phyloP scores from a whole-genome alignment of 1,139 yeast species.

The Diutina scorzettiae region DNA sequence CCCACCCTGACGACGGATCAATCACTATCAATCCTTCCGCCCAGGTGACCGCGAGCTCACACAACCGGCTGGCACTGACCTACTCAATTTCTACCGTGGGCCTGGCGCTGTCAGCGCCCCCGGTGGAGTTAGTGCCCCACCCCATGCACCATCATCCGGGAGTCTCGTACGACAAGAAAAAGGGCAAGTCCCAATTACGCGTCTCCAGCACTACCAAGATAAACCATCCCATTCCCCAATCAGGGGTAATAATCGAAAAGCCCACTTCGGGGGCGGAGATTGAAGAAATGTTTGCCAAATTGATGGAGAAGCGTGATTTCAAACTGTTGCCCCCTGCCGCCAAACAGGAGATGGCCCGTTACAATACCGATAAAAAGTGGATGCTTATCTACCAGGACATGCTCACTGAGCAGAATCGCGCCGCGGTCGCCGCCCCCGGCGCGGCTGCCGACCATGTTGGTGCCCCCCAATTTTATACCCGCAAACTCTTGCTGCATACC shows the following conservation, averaged over 20 bases:
- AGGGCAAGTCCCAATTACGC: background rate
- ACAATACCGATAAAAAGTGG: conserved; percentile 78
- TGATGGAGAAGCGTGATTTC: conserved; percentile 77
- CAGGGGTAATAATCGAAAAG: background rate
- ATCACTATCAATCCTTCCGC: background rate
- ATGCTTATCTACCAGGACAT: conserved; percentile 83
- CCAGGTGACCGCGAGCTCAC: background rate
- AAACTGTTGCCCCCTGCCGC: conserved; percentile 70
- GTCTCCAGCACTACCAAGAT: background rate
- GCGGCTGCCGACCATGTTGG: conserved; percentile 29
- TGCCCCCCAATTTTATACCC: conserved; percentile 71
- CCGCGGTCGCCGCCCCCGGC: conserved; percentile 12
- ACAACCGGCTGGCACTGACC: conserved; percentile 3
- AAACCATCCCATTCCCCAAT: background rate
- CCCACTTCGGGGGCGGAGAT: conserved; percentile 25
- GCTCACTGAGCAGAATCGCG: conserved; percentile 56
- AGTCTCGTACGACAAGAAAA: background rate
- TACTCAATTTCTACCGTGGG: background rate
- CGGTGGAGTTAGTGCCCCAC: background rate
- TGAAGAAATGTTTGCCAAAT: conserved; percentile 52
- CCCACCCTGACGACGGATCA: background rate
- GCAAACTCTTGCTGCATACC: conserved; percentile 56
- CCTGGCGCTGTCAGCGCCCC: background rate
- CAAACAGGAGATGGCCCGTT: conserved; percentile 65
- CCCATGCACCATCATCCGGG: conserved; percentile 5